phyloP scores from a whole-genome alignment of 805 yeast species.

The Starmera caribaea region DNA sequence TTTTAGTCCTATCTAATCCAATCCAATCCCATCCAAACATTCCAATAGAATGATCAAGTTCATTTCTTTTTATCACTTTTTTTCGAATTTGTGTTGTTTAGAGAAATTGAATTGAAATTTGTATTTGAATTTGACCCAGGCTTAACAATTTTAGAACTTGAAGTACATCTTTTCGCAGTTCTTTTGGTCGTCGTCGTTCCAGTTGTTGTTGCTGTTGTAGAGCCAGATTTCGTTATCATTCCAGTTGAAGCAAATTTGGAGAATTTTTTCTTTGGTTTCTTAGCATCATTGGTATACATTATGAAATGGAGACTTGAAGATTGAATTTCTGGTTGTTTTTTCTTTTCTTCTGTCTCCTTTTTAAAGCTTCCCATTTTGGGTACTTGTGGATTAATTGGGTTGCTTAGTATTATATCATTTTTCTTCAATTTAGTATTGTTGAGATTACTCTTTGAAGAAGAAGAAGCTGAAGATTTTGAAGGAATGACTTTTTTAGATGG shows the following conservation, averaged over 20 bases:
- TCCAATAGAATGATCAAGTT: too few relatives aligned
- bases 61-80: too few relatives aligned
- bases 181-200: constrained; percentile 15
- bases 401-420: neutral
- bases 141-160: too few relatives aligned
- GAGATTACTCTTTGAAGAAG: neutral
- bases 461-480: neutral
- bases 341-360: constrained; percentile 5
- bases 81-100: too few relatives aligned
- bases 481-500: too few relatives aligned
- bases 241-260: constrained; percentile 13
- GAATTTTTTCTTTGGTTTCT: constrained; percentile 12
- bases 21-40: too few relatives aligned
- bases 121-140: too few relatives aligned
- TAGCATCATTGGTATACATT: constrained; percentile 10
- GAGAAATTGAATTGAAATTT: too few relatives aligned
- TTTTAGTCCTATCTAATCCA: too few relatives aligned
- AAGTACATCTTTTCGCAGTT: constrained; percentile 2
- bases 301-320: constrained; percentile 23
- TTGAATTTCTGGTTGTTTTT: neutral
- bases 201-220: constrained; percentile 3
- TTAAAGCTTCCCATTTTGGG: constrained; percentile 21
- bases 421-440: neutral
- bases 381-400: constrained; percentile 2
- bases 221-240: too few relatives aligned